Conservation (phyloP, 306 rosid genomes). For the Medicago truncatula region MtrunA17r5.0-ANR NC_053044.1:42859501-42860000, state of each 20-base stretch:
- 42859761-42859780: conserved; percentile 93
- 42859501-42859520: background rate
- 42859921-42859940: conserved; percentile 95
- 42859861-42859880: conserved; percentile 33
- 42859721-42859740: conserved; percentile 99
- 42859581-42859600: too few species aligned
- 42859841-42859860: conserved; percentile 41
- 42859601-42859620: background rate
- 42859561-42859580: too few species aligned
- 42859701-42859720: conserved; percentile 99
- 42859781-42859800: conserved; percentile 4
- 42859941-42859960: conserved; percentile 99
- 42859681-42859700: conserved; percentile 97
- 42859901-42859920: conserved; percentile 99
- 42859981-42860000: conserved; percentile 91
- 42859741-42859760: conserved; percentile 83
- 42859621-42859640: too few species aligned
- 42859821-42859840: conserved; percentile 22
- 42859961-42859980: conserved; percentile 90
- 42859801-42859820: background rate
- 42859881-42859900: conserved; percentile 82
- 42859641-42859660: background rate
- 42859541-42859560: background rate
- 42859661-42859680: conserved; percentile 38
- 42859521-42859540: background rate